phyloP scores from a whole-genome alignment of 1,284 basidiomycete species.

The Anthracocystis walkeri region DNA sequence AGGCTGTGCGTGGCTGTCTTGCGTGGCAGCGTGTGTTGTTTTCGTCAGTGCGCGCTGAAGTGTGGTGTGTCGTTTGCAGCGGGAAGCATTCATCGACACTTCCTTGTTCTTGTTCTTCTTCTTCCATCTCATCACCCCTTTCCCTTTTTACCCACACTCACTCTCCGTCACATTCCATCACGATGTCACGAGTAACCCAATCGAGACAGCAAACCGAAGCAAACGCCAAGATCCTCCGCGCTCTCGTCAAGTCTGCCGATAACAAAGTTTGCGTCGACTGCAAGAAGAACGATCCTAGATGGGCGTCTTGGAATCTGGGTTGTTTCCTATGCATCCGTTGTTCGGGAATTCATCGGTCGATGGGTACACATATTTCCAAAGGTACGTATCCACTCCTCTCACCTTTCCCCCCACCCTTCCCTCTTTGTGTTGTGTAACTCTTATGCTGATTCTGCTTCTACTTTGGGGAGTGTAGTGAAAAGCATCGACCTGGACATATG shows the following conservation, averaged over 20 bases:
- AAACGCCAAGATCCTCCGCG: conserved; percentile 62
- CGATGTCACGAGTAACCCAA: conserved; percentile 64
- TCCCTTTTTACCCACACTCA: neutral
- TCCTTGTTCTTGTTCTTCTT: neutral
- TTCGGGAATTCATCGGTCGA: conserved; percentile 96
- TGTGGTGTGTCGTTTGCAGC: neutral
- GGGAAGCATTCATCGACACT: neutral
- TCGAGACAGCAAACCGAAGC: conserved; percentile 67
- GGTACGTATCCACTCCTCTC: conserved; percentile 11
- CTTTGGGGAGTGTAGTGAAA: conserved; percentile 78
- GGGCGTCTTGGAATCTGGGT: conserved; percentile 98
- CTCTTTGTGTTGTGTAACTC: neutral
- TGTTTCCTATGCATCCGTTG: conserved; percentile 96
- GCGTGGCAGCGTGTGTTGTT: conserved; percentile 4
- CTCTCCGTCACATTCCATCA: neutral
- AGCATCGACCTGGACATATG: conserved; percentile 97
- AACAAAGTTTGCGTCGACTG: conserved; percentile 83
- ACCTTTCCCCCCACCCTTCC: neutral
- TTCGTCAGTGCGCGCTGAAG: neutral
- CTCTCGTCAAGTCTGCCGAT: conserved; percentile 75
- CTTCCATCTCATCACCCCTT: neutral
- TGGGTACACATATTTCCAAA: conserved; percentile 84
- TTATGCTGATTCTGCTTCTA: neutral
- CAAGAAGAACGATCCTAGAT: conserved; percentile 80
- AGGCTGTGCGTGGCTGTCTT: neutral